These are phyloP conservation scores for Mortierella hygrophila DNA, from an alignment of 192 early-diverging fungal species.

Conservation along the genomic window DNA sequence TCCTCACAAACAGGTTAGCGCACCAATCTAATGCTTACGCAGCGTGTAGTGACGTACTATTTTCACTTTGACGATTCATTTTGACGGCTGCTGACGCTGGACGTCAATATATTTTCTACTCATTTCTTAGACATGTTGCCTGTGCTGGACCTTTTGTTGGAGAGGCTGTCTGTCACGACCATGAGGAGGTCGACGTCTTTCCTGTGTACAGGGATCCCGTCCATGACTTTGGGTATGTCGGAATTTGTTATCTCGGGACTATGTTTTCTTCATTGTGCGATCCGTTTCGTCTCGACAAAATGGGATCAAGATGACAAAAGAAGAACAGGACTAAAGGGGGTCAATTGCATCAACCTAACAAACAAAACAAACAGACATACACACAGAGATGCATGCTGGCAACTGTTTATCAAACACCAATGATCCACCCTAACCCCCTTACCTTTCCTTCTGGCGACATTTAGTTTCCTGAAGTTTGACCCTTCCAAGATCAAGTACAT, in stretches of 20 bases:
- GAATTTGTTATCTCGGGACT: background rate
- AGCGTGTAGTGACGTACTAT: background rate
- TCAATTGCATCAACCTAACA: background rate
- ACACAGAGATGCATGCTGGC: background rate
- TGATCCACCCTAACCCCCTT: background rate
- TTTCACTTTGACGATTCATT: background rate
- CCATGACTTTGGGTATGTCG: constrained; percentile 80
- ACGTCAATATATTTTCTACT: background rate
- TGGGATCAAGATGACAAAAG: background rate
- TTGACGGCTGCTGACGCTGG: background rate
- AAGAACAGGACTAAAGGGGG: background rate
- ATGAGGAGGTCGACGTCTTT: constrained; percentile 82
- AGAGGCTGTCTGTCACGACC: constrained; percentile 83
- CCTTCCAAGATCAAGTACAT: constrained; percentile 81
- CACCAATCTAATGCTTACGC: background rate
- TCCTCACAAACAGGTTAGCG: constrained; percentile 76
- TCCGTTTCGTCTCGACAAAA: background rate
- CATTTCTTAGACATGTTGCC: constrained; percentile 65
- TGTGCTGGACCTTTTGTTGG: constrained; percentile 89
- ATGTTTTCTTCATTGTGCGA: background rate
- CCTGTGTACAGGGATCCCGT: constrained; percentile 81
- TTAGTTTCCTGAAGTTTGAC: constrained; percentile 70
- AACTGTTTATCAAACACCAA: background rate
- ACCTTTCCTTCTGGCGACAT: background rate
- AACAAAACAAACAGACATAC: background rate